Base-by-base conservation (phyloP, 306 rosid genomes). In the Prosopis cineraria region DNA sequence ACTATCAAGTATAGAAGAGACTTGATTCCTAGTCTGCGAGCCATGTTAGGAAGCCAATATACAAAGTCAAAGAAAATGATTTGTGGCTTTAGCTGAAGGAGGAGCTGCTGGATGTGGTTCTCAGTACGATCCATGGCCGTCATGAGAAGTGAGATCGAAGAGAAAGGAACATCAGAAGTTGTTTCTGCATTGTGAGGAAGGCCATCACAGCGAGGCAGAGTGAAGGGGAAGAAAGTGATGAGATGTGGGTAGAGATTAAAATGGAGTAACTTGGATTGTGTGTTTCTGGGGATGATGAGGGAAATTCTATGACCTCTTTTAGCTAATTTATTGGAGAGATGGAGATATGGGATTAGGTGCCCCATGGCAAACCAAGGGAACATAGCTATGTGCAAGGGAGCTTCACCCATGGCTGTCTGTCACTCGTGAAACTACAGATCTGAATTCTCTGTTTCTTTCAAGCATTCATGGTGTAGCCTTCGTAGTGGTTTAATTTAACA, bases 361-460 rank as follows among this genome's bases (percentile, higher is more conserved):
- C 87, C 86, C 83, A 83, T 69, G 10, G 86, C 86, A 60, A 83
- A 83, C 86, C 86, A 83, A n/a, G 87, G 87, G 44, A 56, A 77
- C 82, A 84, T 80, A 2, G 87, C 82, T 58, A 84, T 80, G 59
- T 84, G 87, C 29, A 84, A 7, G 6, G 72, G 0, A 39, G 27
- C 25, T 63, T 50, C 0, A 76, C 76, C 87, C 87, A 84, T 84
- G 36, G 58, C 10, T 33, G 9, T 9, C 45, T 12, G 7, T 52
- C 11, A 16, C 31, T 25, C 1, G 5, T 68, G 37, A 25, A 68
- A 12, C 3, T 5, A 36, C 53, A 24, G 52, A 20, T n/a, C n/a
- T n/a, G n/a, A n/a, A n/a, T n/a, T n/a, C n/a, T n/a, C n/a, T n/a
- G n/a, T n/a, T n/a, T n/a, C n/a, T n/a, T n/a, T n/a, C n/a, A n/a